A percentile compares a stretch with the other conserved stretches of the same genome.
These are phyloP conservation scores for Fraxinus americana DNA, from an alignment of 257 asterid genomes.

Conservation along the genomic window DNA sequence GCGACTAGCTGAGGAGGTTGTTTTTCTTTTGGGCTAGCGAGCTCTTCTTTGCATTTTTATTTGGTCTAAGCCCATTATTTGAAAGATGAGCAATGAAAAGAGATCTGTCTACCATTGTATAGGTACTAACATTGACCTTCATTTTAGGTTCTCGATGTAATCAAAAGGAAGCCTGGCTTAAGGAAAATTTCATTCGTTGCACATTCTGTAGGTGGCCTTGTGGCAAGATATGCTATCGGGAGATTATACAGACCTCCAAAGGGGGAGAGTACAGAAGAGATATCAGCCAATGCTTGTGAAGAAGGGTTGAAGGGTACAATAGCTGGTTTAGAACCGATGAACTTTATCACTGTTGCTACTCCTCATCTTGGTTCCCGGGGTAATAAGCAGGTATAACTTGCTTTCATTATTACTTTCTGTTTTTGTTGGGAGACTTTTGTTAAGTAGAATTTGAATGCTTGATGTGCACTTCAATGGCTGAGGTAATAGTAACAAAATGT, in stretches of 20 bases:
- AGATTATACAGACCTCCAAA: conserved; percentile 61
- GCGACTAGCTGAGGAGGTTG: conserved; percentile 88
- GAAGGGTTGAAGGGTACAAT: conserved; percentile 66
- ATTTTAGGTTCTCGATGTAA: conserved; percentile 77
- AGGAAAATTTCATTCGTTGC: conserved; percentile 86
- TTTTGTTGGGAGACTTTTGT: background rate
- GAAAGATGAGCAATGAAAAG: background rate
- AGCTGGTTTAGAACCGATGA: conserved; percentile 82
- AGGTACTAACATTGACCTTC: conserved; percentile 30
- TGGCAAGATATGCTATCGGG: conserved; percentile 95
- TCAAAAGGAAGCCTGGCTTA: conserved; percentile 63
- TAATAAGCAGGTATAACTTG: conserved; percentile 72
- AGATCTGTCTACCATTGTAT: conserved; percentile 9
- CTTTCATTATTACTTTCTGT: conserved; percentile 10
- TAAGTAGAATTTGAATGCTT: background rate
- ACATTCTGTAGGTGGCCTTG: conserved; percentile 98
- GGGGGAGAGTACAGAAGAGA: conserved; percentile 36
- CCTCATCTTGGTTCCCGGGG: conserved; percentile 99
- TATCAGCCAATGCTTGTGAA: conserved; percentile 36
- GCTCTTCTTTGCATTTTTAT: conserved; percentile 14
- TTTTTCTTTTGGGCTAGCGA: conserved; percentile 21
- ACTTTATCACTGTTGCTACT: conserved; percentile 89
- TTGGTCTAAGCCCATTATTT: conserved; percentile 9
- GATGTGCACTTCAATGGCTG: background rate
- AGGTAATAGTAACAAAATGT: background rate